Evolutionary conservation across 2,329 filamentous ascomycete genomes (phyloP), one percentile per base, ranked within the genome.

Genomic region (Byssochlamys sp.): DNA sequence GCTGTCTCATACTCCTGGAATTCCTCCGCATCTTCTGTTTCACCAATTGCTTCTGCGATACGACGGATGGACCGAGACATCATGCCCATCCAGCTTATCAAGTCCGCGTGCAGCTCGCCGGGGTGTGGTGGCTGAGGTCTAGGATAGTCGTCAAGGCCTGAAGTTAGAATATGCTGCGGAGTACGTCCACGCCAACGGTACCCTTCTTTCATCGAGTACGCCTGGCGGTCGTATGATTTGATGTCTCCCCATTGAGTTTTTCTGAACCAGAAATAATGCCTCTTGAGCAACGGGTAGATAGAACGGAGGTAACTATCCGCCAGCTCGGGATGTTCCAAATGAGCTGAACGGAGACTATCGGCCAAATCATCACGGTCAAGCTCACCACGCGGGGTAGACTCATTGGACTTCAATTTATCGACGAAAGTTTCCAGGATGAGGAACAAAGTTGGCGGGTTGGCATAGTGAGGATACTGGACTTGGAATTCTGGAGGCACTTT

Each of bases 31-130:
- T 97, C 92, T 33, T 96, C 91, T 0, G 76, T 74, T 63, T 91
- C 82, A 52, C 83, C 86, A n/a, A 97, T 81, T 27, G 85, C 83
- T 52, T 83, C 77, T 1, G 91, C 90, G 65, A 96, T 89, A 64
- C 87, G 89, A 66, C 85, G 81, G 56, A 99, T 83, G n/a, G 88
- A 87, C 62, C 87, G 85, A 48, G 89, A 87, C 90, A 96, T 95
- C 77, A 96, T 84, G n/a, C 92, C 94, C 75, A 99, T 88, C 94
- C 94, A 99, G 55, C 89, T 89, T 72, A 99, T 88, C 56, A 97
- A 80, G 73, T 99, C 94, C 29, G 95, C 86, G 71, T 99, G 92
- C 54, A 99, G 82, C 82, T 99, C 94, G 67, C 90, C 92, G 0
- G 94, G 92, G 71, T 96, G 91, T 27, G 94, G 94, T 12, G 94